phyloP scores from a whole-genome alignment of 768 basidiomycete genomes.

The Symmetrospora coprosmae region DNA sequence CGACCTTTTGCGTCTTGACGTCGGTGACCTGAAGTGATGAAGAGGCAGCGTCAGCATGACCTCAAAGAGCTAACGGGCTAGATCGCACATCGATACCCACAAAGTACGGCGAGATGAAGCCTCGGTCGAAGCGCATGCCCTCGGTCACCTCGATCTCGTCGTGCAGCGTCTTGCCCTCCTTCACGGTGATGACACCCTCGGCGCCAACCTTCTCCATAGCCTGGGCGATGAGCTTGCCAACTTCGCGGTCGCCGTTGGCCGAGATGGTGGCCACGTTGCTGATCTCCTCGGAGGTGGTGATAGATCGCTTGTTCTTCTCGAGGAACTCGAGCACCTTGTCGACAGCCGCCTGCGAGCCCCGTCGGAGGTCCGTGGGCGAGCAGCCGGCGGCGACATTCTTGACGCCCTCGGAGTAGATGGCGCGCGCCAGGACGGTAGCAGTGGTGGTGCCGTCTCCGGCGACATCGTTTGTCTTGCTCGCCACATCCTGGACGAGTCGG shows the following conservation, averaged over 20 bases:
- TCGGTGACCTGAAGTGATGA: too few species aligned
- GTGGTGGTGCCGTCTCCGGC: conserved; percentile 98
- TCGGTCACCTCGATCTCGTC: conserved; percentile 99
- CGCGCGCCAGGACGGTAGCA: conserved; percentile 87
- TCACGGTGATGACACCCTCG: conserved; percentile 98
- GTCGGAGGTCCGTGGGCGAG: conserved; percentile 98
- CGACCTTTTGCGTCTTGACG: conserved; percentile 87
- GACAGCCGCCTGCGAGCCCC: conserved; percentile 93
- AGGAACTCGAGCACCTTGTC: conserved; percentile 87
- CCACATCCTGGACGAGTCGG: conserved; percentile 88
- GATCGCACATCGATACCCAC: not conserved
- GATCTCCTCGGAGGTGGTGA: conserved; percentile 95
- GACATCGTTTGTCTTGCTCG: conserved; percentile 55
- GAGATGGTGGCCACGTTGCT: conserved; percentile 84
- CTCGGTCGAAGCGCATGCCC: conserved; percentile 99
- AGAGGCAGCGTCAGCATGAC: conserved; percentile 54
- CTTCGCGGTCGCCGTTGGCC: conserved; percentile 65
- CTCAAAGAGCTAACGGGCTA: not conserved
- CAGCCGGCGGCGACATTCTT: conserved; percentile 98
- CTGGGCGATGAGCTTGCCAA: conserved; percentile 88
- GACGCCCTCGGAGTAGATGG: conserved; percentile 96
- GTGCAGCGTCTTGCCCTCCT: conserved; percentile 93
- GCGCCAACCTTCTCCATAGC: conserved; percentile 99
- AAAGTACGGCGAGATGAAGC: conserved; percentile 61
- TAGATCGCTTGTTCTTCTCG: conserved; percentile 70